These are phyloP conservation scores for Fonsecaea multimorphosa DNA, from an alignment of 2,329 filamentous ascomycete species.

Conservation along the genomic window DNA sequence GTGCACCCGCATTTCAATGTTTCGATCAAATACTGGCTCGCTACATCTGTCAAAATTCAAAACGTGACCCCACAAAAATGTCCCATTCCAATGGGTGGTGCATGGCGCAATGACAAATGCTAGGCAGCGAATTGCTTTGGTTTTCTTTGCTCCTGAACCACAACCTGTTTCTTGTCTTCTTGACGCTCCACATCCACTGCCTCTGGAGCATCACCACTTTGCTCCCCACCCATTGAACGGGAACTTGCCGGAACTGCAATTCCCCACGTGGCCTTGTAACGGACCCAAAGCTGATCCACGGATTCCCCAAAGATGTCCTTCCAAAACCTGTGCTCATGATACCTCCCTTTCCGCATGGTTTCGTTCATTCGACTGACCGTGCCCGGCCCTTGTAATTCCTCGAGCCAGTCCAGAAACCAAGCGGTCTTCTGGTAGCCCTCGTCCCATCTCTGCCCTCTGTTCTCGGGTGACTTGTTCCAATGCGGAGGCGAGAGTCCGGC, in stretches of 20 bases:
- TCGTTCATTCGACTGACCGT: constrained; percentile 70
- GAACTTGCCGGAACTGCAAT: constrained; percentile 38
- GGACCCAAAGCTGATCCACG: constrained; percentile 74
- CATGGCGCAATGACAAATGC: background rate
- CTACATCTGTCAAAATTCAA: background rate
- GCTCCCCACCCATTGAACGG: constrained; percentile 6
- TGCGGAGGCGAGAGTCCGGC: constrained; percentile 77
- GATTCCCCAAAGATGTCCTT: constrained; percentile 67
- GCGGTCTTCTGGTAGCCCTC: constrained; percentile 88
- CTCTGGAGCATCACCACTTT: constrained; percentile 15
- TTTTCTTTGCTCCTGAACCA: constrained; percentile 12
- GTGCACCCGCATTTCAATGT: background rate
- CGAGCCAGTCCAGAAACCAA: constrained; percentile 88
- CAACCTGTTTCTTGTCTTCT: constrained; percentile 17
- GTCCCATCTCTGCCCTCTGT: constrained; percentile 72
- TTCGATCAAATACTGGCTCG: background rate
- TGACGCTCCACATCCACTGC: constrained; percentile 13
- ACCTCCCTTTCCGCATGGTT: constrained; percentile 65
- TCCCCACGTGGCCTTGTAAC: constrained; percentile 66
- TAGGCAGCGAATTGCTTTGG: constrained; percentile 23
- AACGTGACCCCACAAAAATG: background rate
- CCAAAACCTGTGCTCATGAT: constrained; percentile 73
- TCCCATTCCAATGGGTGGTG: background rate
- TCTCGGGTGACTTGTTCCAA: constrained; percentile 68
- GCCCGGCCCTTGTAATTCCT: constrained; percentile 66